A percentile compares a stretch with the other conserved stretches of the same genome.
These are phyloP conservation scores for Rhododendron vialii DNA, from an alignment of 148 eudicot genomes.

Conservation along the genomic window DNA sequence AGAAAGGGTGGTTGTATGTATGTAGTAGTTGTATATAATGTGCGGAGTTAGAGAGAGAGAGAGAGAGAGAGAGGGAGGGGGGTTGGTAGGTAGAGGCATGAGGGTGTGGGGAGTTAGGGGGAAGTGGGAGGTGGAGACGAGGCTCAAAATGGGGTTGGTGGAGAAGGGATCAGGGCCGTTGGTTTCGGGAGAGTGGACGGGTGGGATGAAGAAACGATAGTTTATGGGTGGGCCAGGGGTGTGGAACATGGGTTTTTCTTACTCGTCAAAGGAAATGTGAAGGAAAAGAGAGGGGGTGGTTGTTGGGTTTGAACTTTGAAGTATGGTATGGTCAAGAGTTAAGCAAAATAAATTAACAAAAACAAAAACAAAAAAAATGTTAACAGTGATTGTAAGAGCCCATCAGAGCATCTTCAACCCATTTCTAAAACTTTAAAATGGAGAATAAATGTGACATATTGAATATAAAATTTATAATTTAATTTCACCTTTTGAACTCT, in stretches of 20 bases:
- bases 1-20: background rate
- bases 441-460: no score
- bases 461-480: no score
- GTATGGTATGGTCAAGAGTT: background rate
- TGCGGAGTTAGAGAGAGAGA: background rate
- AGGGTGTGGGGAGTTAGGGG: background rate
- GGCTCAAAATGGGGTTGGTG: constrained; percentile 17
- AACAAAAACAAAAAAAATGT: background rate
- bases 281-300: background rate
- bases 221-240: background rate
- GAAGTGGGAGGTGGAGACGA: background rate
- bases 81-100: constrained; percentile 19
- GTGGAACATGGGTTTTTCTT: background rate
- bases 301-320: background rate
- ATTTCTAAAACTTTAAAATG: no score
- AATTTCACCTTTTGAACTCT: no score
- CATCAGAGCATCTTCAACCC: no score
- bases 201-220: background rate
- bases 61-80: background rate
- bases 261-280: constrained; percentile 10
- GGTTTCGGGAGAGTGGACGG: background rate
- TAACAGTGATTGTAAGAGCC: no score
- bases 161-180: background rate
- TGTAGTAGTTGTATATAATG: background rate
- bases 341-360: background rate